phyloP scores from a whole-genome alignment of 345 rosid species.

The Odontarrhena argentea region DNA sequence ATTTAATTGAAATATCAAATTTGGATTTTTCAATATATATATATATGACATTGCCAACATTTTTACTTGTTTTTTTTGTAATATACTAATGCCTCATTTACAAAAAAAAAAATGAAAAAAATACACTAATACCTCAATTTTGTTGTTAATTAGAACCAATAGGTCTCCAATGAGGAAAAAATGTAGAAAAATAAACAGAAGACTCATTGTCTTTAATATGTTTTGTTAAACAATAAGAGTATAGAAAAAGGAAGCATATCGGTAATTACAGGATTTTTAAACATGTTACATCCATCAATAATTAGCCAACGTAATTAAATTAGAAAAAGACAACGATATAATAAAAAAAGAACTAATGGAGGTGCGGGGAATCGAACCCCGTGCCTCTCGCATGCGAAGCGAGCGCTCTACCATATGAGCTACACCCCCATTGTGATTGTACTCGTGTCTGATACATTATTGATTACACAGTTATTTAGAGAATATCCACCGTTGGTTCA shows the following conservation, averaged over 20 bases:
- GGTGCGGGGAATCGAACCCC: conserved; percentile 84
- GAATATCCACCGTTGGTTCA: conserved; percentile 11
- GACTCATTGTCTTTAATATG: not conserved
- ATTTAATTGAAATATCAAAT: too few relatives aligned
- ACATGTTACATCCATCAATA: not conserved
- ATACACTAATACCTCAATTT: too few relatives aligned
- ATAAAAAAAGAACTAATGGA: conserved; percentile 36
- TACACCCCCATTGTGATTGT: conserved; percentile 45
- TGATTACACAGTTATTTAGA: not conserved
- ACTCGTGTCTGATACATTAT: fast-evolving
- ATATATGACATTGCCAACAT: too few relatives aligned
- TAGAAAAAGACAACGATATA: not conserved
- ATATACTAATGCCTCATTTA: too few relatives aligned
- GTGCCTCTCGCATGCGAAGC: conserved; percentile 95
- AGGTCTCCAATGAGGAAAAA: too few relatives aligned
- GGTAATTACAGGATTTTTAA: not conserved
- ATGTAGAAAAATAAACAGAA: too few relatives aligned
- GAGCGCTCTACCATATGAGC: conserved; percentile 91
- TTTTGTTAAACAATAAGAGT: not conserved
- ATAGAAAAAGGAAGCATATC: not conserved
- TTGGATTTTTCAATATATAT: too few relatives aligned
- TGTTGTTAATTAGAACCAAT: too few relatives aligned
- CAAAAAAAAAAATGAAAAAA: too few relatives aligned
- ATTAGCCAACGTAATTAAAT: not conserved
- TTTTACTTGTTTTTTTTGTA: too few relatives aligned